These are phyloP conservation scores for Zygotorulaspora danielsina DNA, from an alignment of 805 yeast genomes.

Conservation along the genomic window DNA sequence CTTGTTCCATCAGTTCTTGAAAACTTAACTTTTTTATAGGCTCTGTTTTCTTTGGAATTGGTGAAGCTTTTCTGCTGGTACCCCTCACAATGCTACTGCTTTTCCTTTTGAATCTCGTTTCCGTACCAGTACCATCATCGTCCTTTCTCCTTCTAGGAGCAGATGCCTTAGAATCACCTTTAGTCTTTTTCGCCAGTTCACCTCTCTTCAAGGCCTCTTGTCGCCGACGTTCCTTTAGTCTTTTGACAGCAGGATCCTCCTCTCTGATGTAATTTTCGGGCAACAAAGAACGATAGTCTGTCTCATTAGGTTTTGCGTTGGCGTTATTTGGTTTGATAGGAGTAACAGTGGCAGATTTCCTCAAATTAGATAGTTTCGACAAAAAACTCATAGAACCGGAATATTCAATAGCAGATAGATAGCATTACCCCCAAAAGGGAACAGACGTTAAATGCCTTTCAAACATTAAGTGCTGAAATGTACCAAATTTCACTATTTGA, in stretches of 20 bases:
- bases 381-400: slow-evolving; percentile 30
- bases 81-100: not conserved
- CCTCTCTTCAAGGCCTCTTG: slow-evolving; percentile 45
- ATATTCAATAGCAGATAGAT: not conserved
- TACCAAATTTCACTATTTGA: too few relatives aligned
- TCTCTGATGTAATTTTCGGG: slow-evolving; percentile 33
- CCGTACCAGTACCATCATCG: slow-evolving; percentile 15
- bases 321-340: slow-evolving; percentile 4
- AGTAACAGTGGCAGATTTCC: slow-evolving; percentile 18
- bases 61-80: not conserved
- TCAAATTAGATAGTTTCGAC: slow-evolving; percentile 29
- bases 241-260: slow-evolving; percentile 66
- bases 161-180: slow-evolving; percentile 6
- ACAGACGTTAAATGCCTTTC: too few relatives aligned
- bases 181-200: slow-evolving; percentile 36
- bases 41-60: slow-evolving; percentile 12
- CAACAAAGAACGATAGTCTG: slow-evolving; percentile 18
- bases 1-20: slow-evolving; percentile 55
- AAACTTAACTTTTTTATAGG: slow-evolving; percentile 46
- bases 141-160: slow-evolving; percentile 13
- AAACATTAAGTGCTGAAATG: too few relatives aligned
- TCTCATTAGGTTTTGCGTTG: slow-evolving; percentile 8
- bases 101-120: slow-evolving; percentile 25
- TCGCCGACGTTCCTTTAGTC: slow-evolving; percentile 62
- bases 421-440: not conserved